Base-by-base conservation (phyloP, 2,329 filamentous ascomycete genomes). In the Epichloe hybrida region DNA sequence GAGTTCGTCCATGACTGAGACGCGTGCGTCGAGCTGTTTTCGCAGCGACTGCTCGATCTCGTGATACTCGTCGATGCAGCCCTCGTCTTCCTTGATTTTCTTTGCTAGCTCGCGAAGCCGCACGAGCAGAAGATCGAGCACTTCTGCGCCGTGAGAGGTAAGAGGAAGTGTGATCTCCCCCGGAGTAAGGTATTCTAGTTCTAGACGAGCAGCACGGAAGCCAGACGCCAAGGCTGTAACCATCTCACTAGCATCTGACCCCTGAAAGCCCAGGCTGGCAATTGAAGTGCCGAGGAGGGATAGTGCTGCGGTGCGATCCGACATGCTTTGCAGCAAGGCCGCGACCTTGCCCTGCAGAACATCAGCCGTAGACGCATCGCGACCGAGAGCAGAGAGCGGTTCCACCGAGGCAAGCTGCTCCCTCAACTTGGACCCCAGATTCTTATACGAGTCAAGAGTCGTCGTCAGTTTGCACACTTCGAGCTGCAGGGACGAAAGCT, bases 111-210 rank as follows among this genome's bases (percentile, higher is more conserved):
- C 66, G 2, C 75, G 72, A 2, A 83, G 69, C 0, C 72, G 67
- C 0, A 60, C 59, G 0, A 82, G 69, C 5, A 82, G 60, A 12
- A 80, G 68, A 51, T 79, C 75, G 0, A 83, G 69, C 0, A 83
- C 70, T 48, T 76, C 71, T 1, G 74, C 73, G 2, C 78, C 78
- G 47, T 73, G 72, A 0, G 72, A 72, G 0, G 70, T 71, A 0
- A 80, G 64, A 0, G 77, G 75, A 0, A 80, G 68, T 0, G 70
- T 58, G n/a, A 75, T 66, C 59, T 83, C 79, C 5, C 79, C 79
- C 0, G 79, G 79, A 0, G 72, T 76, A 20, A 82, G 69, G 57
- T 81, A 81, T 61, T 83, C 80, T 2, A 83, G 72, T 56, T 83
- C 79, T 0, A 82, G 65, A 1, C 80, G 72, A 1, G 79, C 79